Evolutionary conservation across 2,329 filamentous ascomycete species (phyloP), one percentile per base, ranked within the genome.

Genomic region (Cadophora malorum): DNA sequence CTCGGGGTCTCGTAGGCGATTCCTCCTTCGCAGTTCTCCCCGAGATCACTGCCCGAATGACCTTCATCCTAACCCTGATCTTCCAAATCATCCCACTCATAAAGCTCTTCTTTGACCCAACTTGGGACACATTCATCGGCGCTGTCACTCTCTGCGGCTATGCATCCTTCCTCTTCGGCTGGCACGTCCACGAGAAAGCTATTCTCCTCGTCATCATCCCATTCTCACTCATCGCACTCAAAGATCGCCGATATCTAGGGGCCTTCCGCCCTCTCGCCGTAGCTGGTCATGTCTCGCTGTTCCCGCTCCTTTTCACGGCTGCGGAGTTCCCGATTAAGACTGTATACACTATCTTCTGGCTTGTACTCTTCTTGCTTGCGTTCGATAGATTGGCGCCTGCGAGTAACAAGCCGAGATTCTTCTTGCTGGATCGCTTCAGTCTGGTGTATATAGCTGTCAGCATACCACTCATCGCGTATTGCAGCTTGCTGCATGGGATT

Each of bases 111-210:
- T 77, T 88, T 56, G 84, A 86, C 62, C 93, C 94, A 1, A 93
- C 88, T 0, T 97, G 93, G 92, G 91, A 97, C 70, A 91, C 87
- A 66, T 98, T 99, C 77, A 86, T 98, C 52, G 93, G 93, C 3
- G 91, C 93, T 0, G 87, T 97, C 55, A 97, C 95, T 0, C 88
- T 98, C 19, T 98, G 96, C 76, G 96, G 93, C 67, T 99, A 97
- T 77, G 92, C 95, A 0, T 97, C 95, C 0, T 99, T 99, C 81
- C 85, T 99, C 10, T 98, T 98, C 74, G 95, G 96, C 66, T 99
- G 95, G 94, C 96, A 99, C 77, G 96, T 99, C 9, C 96, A 99
- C 76, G 96, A 99, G 78, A 99, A 99, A 80, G 96, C 96, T 1
- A 92, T 99, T 67, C 86, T 99, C 25, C 87, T 98, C 23, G 91